Conservation (phyloP, 495 filamentous ascomycete species). For the Xylaria castorea region DNA sequence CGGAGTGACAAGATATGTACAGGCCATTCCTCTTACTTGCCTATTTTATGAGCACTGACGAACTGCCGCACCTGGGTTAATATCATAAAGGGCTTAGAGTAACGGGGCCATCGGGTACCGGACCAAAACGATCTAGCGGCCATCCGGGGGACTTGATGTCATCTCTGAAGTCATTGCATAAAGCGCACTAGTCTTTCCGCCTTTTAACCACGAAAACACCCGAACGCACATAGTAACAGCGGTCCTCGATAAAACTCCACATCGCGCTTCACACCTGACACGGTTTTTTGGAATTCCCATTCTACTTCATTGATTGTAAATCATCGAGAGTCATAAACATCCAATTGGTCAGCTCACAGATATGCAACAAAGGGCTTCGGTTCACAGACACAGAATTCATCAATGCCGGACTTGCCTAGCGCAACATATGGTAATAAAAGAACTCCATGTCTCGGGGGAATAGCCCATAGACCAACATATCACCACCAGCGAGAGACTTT, state of each 20-base stretch:
- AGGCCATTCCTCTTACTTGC: too few relatives aligned
- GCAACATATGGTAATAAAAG: background rate
- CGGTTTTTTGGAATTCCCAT: slow-evolving; percentile 22
- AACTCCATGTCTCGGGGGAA: background rate
- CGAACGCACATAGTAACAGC: background rate
- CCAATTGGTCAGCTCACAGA: background rate
- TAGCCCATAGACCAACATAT: background rate
- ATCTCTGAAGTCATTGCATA: slow-evolving; percentile 1
- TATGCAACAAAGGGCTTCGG: background rate
- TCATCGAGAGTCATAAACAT: slow-evolving; percentile 23
- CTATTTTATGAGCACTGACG: background rate
- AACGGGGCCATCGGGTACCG: slow-evolving; percentile 4
- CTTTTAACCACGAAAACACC: slow-evolving; percentile 1
- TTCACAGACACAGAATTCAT: background rate
- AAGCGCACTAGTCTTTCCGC: background rate
- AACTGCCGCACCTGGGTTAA: background rate
- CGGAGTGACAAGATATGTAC: background rate
- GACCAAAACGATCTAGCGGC: slow-evolving; percentile 17
- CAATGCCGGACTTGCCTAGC: background rate
- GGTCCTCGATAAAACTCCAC: background rate
- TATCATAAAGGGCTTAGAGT: slow-evolving; percentile 18
- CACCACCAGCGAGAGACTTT: background rate
- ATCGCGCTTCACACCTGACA: slow-evolving; percentile 6
- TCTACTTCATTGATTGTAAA: slow-evolving; percentile 1
- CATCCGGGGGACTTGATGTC: slow-evolving; percentile 15